Evolutionary conservation across 139 green algal genomes (phyloP).

Genomic region (Picochlorum costavermella): DNA sequence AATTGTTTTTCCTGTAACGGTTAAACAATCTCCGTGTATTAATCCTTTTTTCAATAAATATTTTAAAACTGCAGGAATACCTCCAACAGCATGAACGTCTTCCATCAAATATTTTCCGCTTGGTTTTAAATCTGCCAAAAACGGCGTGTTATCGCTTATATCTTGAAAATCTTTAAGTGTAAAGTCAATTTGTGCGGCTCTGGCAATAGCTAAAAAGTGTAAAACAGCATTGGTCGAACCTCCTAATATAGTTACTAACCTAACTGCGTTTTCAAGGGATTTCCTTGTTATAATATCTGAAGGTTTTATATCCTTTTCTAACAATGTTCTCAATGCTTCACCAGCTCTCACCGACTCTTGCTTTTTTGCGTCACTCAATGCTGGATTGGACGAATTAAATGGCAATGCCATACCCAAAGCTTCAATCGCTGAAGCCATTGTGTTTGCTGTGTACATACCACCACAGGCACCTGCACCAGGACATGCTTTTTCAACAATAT

Average conservation of each 20-base stretch:
- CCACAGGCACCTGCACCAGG: constrained; percentile 71
- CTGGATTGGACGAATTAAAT: constrained; percentile 84
- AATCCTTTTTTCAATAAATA: constrained; percentile 82
- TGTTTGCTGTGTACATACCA: constrained; percentile 99
- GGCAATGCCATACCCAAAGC: constrained; percentile 93
- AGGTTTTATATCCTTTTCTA: constrained; percentile 87
- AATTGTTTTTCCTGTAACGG: constrained; percentile 89
- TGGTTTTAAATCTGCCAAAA: constrained; percentile 96
- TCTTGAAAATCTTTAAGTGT: constrained; percentile 93
- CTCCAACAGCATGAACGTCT: constrained; percentile 93
- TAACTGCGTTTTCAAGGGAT: constrained; percentile 95
- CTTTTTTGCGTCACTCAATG: constrained; percentile 88
- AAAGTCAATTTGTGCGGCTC: constrained; percentile 58
- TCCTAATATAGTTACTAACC: constrained; percentile 79
- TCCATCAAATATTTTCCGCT: constrained; percentile 96
- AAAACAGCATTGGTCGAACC: constrained; percentile 94
- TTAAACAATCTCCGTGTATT: constrained; percentile 83
- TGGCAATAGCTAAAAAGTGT: constrained; percentile 78
- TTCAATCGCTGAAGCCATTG: constrained; percentile 95
- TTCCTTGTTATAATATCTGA: constrained; percentile 90
- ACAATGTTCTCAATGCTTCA: constrained; percentile 66
- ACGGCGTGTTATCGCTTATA: constrained; percentile 78
- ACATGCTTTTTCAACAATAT: constrained; percentile 88
- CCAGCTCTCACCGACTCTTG: constrained; percentile 87
- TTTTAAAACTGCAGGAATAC: constrained; percentile 92